Evolutionary conservation across 2,329 filamentous ascomycete species (phyloP).

Genomic region (Cladosporium sp.): DNA sequence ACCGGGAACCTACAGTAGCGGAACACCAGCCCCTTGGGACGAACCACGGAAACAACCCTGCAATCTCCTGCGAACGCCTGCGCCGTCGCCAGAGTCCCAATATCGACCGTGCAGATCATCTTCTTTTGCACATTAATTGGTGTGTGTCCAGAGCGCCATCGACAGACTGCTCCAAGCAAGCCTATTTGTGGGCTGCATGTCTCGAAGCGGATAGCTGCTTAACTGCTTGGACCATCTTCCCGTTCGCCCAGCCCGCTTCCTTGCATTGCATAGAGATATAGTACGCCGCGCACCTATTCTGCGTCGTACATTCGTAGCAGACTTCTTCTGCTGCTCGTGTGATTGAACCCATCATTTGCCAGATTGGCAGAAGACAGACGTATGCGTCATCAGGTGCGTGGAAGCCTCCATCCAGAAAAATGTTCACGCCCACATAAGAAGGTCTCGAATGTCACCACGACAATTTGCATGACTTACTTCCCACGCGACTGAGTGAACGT

Average conservation of each 20-base stretch:
- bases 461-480: conserved; percentile 11
- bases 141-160: conserved; percentile 23
- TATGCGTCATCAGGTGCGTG: conserved; percentile 41
- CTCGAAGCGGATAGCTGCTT: conserved; percentile 39
- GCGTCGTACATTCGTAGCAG: conserved; percentile 40
- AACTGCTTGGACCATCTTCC: conserved; percentile 26
- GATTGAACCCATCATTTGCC: conserved; percentile 32
- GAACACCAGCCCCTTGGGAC: conserved; percentile 36
- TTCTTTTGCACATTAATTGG: conserved; percentile 25
- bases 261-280: conserved; percentile 22
- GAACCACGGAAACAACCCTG: conserved; percentile 37
- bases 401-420: conserved; percentile 23
- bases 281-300: conserved; percentile 28
- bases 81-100: conserved; percentile 31
- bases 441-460: conserved; percentile 17
- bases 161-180: conserved; percentile 15
- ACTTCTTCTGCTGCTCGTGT: conserved; percentile 32
- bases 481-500: conserved; percentile 8
- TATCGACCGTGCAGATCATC: conserved; percentile 26
- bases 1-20: conserved; percentile 38
- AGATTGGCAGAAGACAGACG: conserved; percentile 35
- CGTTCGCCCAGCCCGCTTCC: conserved; percentile 25
- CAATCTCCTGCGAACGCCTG: conserved; percentile 44
- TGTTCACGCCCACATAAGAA: conserved; percentile 13
- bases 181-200: conserved; percentile 34